Conservation (phyloP, 257 asterid genomes). For the Galeopsis tetrahit region DNA sequence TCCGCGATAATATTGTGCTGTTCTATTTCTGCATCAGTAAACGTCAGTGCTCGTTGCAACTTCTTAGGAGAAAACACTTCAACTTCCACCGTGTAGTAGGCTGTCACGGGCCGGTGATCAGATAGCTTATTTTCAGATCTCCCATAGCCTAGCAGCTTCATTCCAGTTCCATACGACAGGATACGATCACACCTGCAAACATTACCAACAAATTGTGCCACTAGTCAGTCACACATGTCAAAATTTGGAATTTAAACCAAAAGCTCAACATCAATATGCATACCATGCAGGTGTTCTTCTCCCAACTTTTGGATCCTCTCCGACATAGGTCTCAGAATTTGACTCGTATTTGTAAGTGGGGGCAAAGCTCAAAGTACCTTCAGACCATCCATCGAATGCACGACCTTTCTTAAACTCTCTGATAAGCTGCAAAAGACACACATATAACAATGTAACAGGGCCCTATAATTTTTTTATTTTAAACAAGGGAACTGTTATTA, state of each 20-base stretch:
- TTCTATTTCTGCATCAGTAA: constrained; percentile 90
- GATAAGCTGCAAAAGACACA: constrained; percentile 62
- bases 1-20: constrained; percentile 55
- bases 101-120: constrained; percentile 94
- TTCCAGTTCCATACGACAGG: constrained; percentile 81
- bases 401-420: constrained; percentile 81
- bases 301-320: constrained; percentile 74
- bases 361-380: constrained; percentile 78
- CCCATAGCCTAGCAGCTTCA: constrained; percentile 64
- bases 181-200: constrained; percentile 87
- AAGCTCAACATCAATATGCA: constrained; percentile 26
- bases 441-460: constrained; percentile 20
- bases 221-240: neutral
- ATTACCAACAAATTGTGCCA: neutral
- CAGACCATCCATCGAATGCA: constrained; percentile 96
- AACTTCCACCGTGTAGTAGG: constrained; percentile 74
- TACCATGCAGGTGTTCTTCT: constrained; percentile 98
- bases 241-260: neutral
- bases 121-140: constrained; percentile 78
- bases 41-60: constrained; percentile 87
- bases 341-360: constrained; percentile 91
- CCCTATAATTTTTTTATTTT: neutral
- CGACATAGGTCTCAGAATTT: constrained; percentile 66
- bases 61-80: constrained; percentile 85
- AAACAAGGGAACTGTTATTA: neutral